phyloP scores from a whole-genome alignment of 805 yeast species.

The Candida methanosorbosa region DNA sequence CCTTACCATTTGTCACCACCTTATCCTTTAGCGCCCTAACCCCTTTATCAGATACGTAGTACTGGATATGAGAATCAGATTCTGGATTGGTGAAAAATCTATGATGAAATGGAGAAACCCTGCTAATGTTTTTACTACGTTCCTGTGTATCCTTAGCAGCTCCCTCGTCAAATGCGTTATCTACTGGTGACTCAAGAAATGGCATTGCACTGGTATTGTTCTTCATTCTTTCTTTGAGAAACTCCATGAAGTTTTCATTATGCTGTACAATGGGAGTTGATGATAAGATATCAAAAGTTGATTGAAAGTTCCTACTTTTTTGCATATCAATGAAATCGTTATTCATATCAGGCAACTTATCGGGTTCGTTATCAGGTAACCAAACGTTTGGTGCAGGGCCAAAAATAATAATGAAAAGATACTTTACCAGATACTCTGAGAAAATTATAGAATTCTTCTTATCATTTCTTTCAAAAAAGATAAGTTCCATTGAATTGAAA shows the following conservation, averaged over 20 bases:
- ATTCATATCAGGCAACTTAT: constrained; percentile 22
- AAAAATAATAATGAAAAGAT: constrained; percentile 51
- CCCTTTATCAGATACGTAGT: constrained; percentile 61
- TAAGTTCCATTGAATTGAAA: constrained; percentile 65
- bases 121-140: neutral
- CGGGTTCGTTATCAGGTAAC: constrained; percentile 48
- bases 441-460: constrained; percentile 49
- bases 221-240: constrained; percentile 13
- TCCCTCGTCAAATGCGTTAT: too few relatives aligned
- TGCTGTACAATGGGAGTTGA: neutral
- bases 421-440: constrained; percentile 54
- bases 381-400: constrained; percentile 64
- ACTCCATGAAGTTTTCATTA: constrained; percentile 11
- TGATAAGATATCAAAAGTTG: neutral
- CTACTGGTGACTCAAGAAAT: neutral
- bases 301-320: neutral
- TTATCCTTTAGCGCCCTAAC: constrained; percentile 46
- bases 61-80: constrained; percentile 73
- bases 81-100: constrained; percentile 82
- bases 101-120: constrained; percentile 59
- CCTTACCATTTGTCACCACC: constrained; percentile 6
- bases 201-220: neutral
- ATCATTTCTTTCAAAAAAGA: constrained; percentile 57
- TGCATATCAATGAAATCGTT: neutral
- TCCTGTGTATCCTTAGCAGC: too few relatives aligned